Conservation (phyloP, 805 yeast genomes). For the Lachancea kluyveri region DNA sequence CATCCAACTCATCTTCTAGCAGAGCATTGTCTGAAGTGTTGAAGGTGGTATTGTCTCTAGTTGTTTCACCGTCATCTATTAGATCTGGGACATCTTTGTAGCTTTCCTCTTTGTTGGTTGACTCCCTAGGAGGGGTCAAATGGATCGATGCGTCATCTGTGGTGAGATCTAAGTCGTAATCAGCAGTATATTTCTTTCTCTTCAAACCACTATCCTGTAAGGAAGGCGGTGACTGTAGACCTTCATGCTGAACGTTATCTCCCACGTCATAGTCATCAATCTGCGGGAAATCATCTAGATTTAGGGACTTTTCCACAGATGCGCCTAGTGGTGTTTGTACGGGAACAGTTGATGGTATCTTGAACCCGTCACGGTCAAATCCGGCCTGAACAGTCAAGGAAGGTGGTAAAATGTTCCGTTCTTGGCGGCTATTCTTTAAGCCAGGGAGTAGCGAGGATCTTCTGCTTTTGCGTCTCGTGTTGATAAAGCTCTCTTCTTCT, state of each 20-base stretch:
- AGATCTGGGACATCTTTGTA: conserved; percentile 59
- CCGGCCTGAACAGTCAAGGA: too few species aligned
- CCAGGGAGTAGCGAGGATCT: conserved; percentile 17
- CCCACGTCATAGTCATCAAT: too few species aligned
- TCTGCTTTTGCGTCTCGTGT: conserved; percentile 15
- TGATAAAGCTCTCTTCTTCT: conserved; percentile 34
- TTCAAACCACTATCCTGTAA: too few species aligned
- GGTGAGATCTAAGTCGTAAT: conserved; percentile 10
- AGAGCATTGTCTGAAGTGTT: conserved; percentile 31
- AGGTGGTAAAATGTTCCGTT: too few species aligned
- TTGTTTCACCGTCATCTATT: conserved; percentile 71
- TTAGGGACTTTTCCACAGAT: too few species aligned
- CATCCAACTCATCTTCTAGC: conserved; percentile 26
- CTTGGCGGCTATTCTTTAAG: too few species aligned
- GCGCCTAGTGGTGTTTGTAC: too few species aligned
- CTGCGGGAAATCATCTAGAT: too few species aligned
- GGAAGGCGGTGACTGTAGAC: too few species aligned
- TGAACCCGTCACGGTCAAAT: conserved; percentile 4
- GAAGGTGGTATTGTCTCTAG: conserved; percentile 24
- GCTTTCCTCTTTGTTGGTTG: conserved; percentile 22
- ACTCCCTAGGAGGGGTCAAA: conserved; percentile 12
- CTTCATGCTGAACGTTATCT: too few species aligned
- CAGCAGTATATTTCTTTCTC: conserved; percentile 1
- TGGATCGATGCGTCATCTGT: too few species aligned
- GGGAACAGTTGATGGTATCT: conserved; percentile 2